Conservation (phyloP, 306 rosid genomes). For the Acmispon strigosus region DNA sequence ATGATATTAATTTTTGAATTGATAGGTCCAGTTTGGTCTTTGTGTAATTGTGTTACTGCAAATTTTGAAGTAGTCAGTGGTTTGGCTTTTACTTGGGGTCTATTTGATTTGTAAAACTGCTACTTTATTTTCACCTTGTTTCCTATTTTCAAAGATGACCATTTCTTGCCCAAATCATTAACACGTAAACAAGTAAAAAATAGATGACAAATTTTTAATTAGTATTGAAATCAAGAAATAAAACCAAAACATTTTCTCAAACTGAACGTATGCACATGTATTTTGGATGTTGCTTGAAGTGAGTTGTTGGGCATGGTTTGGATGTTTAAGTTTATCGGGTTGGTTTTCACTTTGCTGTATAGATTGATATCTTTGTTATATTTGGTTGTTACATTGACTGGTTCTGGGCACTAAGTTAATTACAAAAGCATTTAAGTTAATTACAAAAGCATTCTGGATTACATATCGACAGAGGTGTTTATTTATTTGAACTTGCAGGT, state of each 20-base stretch:
- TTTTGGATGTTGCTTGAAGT: slow-evolving; percentile 5
- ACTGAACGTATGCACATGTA: background rate
- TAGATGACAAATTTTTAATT: background rate
- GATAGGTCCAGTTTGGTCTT: background rate
- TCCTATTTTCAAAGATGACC: background rate
- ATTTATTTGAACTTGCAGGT: slow-evolving; percentile 40
- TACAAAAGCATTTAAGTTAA: slow-evolving; percentile 15
- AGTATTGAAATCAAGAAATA: background rate
- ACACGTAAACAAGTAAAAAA: background rate
- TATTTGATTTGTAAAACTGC: background rate
- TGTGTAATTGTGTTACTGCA: background rate
- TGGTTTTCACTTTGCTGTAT: background rate
- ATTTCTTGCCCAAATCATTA: background rate
- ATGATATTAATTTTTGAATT: background rate
- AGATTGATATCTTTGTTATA: background rate
- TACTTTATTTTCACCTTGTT: background rate
- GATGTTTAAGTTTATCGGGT: background rate
- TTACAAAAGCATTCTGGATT: slow-evolving; percentile 12
- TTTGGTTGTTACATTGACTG: background rate
- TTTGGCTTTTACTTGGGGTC: slow-evolving; percentile 2
- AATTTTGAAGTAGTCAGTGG: slow-evolving; percentile 12
- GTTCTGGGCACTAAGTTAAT: slow-evolving; percentile 16
- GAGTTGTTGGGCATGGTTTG: background rate
- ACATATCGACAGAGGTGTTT: slow-evolving; percentile 14
- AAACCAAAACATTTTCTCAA: background rate